Conservation (phyloP, 768 basidiomycete species). For the Xerocomellus chrysenteron region DNA sequence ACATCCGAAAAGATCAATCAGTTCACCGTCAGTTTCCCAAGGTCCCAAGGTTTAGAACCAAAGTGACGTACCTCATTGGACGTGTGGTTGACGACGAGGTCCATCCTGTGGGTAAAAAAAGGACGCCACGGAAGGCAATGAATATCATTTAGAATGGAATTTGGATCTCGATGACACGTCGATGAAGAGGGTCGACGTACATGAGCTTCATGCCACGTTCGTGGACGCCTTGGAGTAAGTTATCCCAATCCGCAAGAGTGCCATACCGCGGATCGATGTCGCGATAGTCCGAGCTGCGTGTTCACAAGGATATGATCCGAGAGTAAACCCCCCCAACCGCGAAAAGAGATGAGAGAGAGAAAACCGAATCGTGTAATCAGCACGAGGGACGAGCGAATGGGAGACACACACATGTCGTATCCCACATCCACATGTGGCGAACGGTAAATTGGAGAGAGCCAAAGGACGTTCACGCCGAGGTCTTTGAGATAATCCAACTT, state of each 20-base stretch:
- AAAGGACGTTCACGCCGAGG: slow-evolving; percentile 65
- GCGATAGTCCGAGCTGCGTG: slow-evolving; percentile 59
- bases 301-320: slow-evolving; percentile 15
- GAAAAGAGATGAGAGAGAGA: not conserved
- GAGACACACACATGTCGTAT: slow-evolving; percentile 56
- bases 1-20: not conserved
- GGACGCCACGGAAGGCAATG: slow-evolving; percentile 3
- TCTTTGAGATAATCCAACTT: slow-evolving; percentile 70
- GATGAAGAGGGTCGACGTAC: slow-evolving; percentile 34
- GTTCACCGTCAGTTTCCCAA: not conserved
- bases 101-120: slow-evolving; percentile 49
- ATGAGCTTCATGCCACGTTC: slow-evolving; percentile 69
- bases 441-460: slow-evolving; percentile 62
- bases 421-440: slow-evolving; percentile 73
- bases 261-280: slow-evolving; percentile 66
- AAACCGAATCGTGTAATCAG: not conserved
- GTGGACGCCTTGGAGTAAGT: slow-evolving; percentile 52
- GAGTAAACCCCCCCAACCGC: not conserved
- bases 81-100: slow-evolving; percentile 74
- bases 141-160: not conserved
- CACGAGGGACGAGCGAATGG: not conserved
- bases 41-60: not conserved
- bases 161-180: slow-evolving; percentile 13
- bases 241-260: slow-evolving; percentile 59
- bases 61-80: slow-evolving; percentile 52